Base-by-base conservation (phyloP, 306 rosid species). In the Citrullus mucosospermus region DNA sequence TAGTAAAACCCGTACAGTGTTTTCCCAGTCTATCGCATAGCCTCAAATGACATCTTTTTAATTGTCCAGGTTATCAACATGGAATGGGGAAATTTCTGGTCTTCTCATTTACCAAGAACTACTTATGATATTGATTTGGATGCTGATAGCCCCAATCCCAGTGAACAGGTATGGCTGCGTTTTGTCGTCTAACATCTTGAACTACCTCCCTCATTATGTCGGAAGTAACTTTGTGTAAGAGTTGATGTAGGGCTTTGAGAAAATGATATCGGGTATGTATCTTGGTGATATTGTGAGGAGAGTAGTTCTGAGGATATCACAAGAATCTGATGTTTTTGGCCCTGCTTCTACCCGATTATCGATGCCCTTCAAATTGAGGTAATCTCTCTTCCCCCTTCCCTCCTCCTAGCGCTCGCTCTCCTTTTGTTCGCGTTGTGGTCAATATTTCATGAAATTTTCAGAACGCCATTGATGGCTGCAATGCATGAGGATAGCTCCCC, bases 31-130 rank as follows among this genome's bases (percentile, higher is more conserved):
- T 30, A 9, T 43, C 2, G 25, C 2, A 62, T 11, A 74, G 9
- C 14, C 58, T 34, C 55, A 2, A 71, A 65, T 13, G 22, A 44
- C 58, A 48, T 81, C 54, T 62, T 39, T 66, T 28, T 80, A 6
- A 69, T 69, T 39, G 44, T 70, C 39, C 63, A 93, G 98, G 98
- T 85, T 81, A 87, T 93, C 85, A 91, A 93, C 80, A 93, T 90
- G 97, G 98, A 93, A 84, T 93, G 98, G 98, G 98, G 98, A 48
- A 91, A 87, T 81, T 93, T 93, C 82, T 93, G 96, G 97, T 85
- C 98, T 46, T 84, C 97, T 81, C 97, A 93, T 86, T 88, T 91
- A 67, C 98, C 98, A 51, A 93, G 97, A 90, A 91, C 98, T 69
- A 50, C 80, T 4, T 91, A 90, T 78, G 98, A 93, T 82, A 83